phyloP scores from a whole-genome alignment of 768 basidiomycete genomes.

The Suillus variegatus region DNA sequence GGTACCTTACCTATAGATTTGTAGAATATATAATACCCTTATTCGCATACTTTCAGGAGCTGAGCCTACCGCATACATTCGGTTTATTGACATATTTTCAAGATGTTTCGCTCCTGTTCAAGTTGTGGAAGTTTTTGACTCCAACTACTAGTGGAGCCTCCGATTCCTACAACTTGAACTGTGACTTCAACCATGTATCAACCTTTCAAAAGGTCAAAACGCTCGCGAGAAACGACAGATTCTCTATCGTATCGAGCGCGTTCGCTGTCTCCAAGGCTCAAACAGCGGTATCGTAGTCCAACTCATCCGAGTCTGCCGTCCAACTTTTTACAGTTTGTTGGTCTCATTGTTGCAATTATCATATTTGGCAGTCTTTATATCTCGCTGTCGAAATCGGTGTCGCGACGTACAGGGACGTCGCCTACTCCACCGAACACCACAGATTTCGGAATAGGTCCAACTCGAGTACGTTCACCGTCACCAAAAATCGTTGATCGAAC shows the following conservation, averaged over 20 bases:
- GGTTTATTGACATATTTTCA: not conserved
- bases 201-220: slow-evolving; percentile 18
- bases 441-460: not conserved
- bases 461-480: not conserved
- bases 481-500: not conserved
- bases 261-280: not conserved
- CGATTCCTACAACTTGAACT: not conserved
- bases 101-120: not conserved
- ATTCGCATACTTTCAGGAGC: not conserved
- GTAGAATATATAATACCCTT: not conserved
- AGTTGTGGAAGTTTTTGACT: not conserved
- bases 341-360: slow-evolving; percentile 16
- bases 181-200: not conserved
- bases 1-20: not conserved
- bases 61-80: not conserved
- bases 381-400: slow-evolving; percentile 19
- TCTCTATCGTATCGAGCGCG: not conserved
- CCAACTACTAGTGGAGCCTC: not conserved
- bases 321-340: slow-evolving; percentile 7
- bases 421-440: not conserved
- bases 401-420: slow-evolving; percentile 5
- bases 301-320: not conserved
- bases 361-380: slow-evolving; percentile 26
- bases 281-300: not conserved
- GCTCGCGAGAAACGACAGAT: slow-evolving; percentile 9